A percentile compares a stretch with the other conserved stretches of the same genome.
These are phyloP conservation scores for Boletus edulis DNA, from an alignment of 768 basidiomycete species.

Conservation along the genomic window DNA sequence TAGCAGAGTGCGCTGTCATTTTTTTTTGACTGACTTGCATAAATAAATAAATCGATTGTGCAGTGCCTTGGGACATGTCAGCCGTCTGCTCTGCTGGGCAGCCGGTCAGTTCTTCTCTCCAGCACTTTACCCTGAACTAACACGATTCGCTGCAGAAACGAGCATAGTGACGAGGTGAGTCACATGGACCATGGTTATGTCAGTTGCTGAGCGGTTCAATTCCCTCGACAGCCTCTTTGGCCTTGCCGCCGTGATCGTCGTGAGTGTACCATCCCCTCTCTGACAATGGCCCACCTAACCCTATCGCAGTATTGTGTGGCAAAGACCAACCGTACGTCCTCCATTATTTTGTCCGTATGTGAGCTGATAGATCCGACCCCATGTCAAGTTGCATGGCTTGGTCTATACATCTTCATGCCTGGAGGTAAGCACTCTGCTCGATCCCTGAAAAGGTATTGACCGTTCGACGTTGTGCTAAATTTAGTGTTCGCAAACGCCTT, in stretches of 20 bases:
- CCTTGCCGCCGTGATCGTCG: constrained; percentile 4
- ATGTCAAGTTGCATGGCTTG: constrained; percentile 14
- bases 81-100: constrained; percentile 1
- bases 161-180: constrained; percentile 12
- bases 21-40: background rate
- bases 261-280: background rate
- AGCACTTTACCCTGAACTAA: background rate
- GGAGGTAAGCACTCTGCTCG: constrained; percentile 8
- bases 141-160: constrained; percentile 14
- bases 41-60: background rate
- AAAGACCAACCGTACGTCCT: constrained; percentile 8
- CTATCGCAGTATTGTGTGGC: constrained; percentile 17
- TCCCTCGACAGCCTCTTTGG: constrained; percentile 8
- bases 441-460: background rate
- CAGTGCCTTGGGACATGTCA: constrained; percentile 3
- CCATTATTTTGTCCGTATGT: background rate
- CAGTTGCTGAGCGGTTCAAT: no score
- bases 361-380: background rate
- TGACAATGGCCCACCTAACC: background rate
- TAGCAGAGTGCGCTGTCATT: constrained; percentile 5
- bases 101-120: constrained; percentile 11
- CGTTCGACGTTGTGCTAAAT: background rate
- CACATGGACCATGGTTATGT: background rate
- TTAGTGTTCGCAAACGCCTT: constrained; percentile 20
- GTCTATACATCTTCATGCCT: constrained; percentile 14